phyloP scores from a whole-genome alignment of 768 basidiomycete genomes.

The Amanita thiersii region DNA sequence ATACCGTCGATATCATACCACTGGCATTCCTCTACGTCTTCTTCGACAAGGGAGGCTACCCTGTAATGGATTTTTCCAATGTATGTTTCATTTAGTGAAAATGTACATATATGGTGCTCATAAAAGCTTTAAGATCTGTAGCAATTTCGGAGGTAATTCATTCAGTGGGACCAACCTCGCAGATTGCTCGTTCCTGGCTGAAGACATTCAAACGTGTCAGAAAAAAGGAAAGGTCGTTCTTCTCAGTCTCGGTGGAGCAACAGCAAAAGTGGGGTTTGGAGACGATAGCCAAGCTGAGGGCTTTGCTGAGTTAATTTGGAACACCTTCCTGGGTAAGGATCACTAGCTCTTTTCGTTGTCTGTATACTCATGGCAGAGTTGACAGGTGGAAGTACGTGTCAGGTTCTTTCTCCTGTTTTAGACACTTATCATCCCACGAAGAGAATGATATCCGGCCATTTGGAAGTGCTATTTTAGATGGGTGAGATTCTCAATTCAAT shows the following conservation, averaged over 20 bases:
- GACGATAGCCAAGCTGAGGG: slow-evolving; percentile 41
- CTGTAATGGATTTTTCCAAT: slow-evolving; percentile 55
- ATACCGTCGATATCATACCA: slow-evolving; percentile 53
- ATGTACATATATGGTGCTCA: neutral
- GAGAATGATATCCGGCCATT: slow-evolving; percentile 49
- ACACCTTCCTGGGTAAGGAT: slow-evolving; percentile 51
- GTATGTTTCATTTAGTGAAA: slow-evolving; percentile 30
- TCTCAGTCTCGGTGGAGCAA: slow-evolving; percentile 49
- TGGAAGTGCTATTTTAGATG: slow-evolving; percentile 60
- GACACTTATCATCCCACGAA: slow-evolving; percentile 11
- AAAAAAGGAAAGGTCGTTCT: slow-evolving; percentile 48
- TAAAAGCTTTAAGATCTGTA: slow-evolving; percentile 36
- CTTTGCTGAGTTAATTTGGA: slow-evolving; percentile 61
- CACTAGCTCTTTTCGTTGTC: neutral
- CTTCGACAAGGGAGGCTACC: slow-evolving; percentile 51
- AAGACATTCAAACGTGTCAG: slow-evolving; percentile 61
- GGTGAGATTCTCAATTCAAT: slow-evolving; percentile 30
- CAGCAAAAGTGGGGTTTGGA: slow-evolving; percentile 46
- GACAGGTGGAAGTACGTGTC: slow-evolving; percentile 23
- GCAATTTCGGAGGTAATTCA: slow-evolving; percentile 31
- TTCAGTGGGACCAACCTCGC: slow-evolving; percentile 57
- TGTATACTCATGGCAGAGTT: neutral
- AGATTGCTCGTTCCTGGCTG: slow-evolving; percentile 52
- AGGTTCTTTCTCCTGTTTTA: neutral
- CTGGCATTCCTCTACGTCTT: slow-evolving; percentile 54